A percentile compares a stretch with the other conserved stretches of the same genome.
These are phyloP conservation scores for Penicillium janthinellum DNA, from an alignment of 2,329 filamentous ascomycete genomes.

Conservation along the genomic window DNA sequence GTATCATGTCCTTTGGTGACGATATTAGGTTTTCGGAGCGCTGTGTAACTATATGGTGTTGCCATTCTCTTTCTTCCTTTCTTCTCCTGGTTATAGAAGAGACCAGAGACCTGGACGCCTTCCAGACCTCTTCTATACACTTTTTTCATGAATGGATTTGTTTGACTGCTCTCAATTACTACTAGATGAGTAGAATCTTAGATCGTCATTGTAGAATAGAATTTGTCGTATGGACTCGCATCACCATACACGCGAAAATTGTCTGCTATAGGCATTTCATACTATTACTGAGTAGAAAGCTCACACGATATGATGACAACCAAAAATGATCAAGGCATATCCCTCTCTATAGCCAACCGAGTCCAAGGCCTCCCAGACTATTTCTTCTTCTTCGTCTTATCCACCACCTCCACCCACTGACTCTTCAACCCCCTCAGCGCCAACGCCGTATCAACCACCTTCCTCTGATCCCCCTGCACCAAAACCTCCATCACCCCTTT, in stretches of 20 bases:
- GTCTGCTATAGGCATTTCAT: background rate
- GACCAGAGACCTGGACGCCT: conserved; percentile 5
- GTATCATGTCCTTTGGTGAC: conserved; percentile 11
- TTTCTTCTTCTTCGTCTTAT: conserved; percentile 70
- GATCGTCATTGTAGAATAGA: background rate
- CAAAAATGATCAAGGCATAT: background rate
- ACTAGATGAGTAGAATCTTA: background rate
- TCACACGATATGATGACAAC: background rate
- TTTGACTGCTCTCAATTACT: conserved; percentile 18
- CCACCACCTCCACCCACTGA: conserved; percentile 65
- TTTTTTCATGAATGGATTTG: conserved; percentile 24
- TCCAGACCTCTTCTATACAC: conserved; percentile 7
- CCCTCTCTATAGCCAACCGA: background rate
- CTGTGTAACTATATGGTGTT: conserved; percentile 19
- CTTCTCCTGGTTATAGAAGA: conserved; percentile 3
- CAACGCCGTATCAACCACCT: conserved; percentile 61
- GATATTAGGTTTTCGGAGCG: background rate
- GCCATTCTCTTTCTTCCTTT: conserved; percentile 18
- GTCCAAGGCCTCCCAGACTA: conserved; percentile 16
- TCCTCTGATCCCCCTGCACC: conserved; percentile 67
- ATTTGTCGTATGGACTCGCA: background rate
- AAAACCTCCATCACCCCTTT: conserved; percentile 67
- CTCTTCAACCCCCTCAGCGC: conserved; percentile 60
- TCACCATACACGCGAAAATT: background rate
- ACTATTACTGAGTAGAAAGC: background rate